Evolutionary conservation across 2,329 filamentous ascomycete species (phyloP).

Genomic region (Sclerotiophoma versabilis): DNA sequence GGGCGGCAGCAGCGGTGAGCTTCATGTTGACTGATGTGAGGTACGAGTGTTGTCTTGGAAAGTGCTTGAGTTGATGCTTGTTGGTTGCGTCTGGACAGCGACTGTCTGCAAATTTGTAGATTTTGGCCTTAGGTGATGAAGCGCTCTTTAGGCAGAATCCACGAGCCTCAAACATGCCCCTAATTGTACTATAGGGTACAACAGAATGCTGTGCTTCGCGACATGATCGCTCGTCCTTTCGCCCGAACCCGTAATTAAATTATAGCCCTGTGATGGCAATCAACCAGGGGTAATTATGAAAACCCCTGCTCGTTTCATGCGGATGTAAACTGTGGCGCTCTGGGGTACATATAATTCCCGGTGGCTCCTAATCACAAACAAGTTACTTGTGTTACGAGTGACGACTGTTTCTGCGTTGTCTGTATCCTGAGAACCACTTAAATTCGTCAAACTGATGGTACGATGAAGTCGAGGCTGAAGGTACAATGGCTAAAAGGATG

Average conservation of each 20-base stretch:
- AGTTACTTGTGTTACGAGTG: slow-evolving; percentile 18
- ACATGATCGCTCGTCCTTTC: slow-evolving; percentile 38
- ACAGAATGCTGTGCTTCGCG: slow-evolving; percentile 21
- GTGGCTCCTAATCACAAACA: slow-evolving; percentile 29
- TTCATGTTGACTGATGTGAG: slow-evolving; percentile 36
- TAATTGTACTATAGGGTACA: slow-evolving; percentile 37
- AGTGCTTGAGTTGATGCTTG: slow-evolving; percentile 20
- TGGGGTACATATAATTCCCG: slow-evolving; percentile 41
- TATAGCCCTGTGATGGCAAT: slow-evolving; percentile 32
- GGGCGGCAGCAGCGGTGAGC: slow-evolving; percentile 38
- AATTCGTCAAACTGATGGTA: slow-evolving; percentile 17
- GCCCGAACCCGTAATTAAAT: slow-evolving; percentile 44
- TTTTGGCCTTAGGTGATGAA: neutral
- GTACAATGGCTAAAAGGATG: slow-evolving; percentile 33
- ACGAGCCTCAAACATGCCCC: slow-evolving; percentile 17
- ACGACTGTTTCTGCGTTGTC: neutral
- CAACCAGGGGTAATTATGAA: slow-evolving; percentile 35
- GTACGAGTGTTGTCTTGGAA: slow-evolving; percentile 7
- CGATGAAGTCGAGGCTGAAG: slow-evolving; percentile 14
- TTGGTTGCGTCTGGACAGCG: slow-evolving; percentile 20
- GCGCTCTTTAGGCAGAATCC: slow-evolving; percentile 46
- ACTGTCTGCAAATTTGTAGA: slow-evolving; percentile 27
- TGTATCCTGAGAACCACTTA: slow-evolving; percentile 5
- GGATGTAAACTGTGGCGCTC: slow-evolving; percentile 34
- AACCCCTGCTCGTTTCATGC: slow-evolving; percentile 30